These are phyloP conservation scores for Pseudocercospora fijiensis DNA, from an alignment of 2,329 filamentous ascomycete genomes.

Conservation along the genomic window DNA sequence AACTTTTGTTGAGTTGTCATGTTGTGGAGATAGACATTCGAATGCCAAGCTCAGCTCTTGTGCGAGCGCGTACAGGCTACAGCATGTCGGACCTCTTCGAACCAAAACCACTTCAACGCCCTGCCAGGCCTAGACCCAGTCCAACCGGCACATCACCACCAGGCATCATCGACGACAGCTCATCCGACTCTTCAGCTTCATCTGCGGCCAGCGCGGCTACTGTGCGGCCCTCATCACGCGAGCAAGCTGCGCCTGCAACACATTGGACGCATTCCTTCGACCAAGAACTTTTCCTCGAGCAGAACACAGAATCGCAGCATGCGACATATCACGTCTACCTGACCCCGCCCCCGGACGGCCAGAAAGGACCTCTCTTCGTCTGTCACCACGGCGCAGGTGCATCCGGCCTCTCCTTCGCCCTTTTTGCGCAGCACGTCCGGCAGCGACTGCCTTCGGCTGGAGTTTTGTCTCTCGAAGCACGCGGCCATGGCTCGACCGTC, in stretches of 20 bases:
- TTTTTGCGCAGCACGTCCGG: constrained; percentile 73
- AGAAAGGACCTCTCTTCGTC: constrained; percentile 78
- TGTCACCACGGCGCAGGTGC: constrained; percentile 94
- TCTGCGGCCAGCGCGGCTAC: constrained; percentile 78
- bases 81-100: constrained; percentile 34
- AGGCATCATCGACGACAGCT: constrained; percentile 16
- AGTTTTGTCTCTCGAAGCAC: constrained; percentile 79
- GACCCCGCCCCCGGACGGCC: constrained; percentile 64
- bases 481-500: constrained; percentile 78
- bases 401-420: constrained; percentile 86
- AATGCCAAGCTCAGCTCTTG: constrained; percentile 15
- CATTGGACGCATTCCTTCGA: constrained; percentile 91
- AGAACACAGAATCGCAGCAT: constrained; percentile 41
- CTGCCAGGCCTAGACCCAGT: constrained; percentile 24
- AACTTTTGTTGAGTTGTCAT: no score
- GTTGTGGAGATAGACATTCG: no score
- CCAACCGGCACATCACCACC: constrained; percentile 23
- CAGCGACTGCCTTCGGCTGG: constrained; percentile 76
- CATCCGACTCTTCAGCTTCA: constrained; percentile 71
- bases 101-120: constrained; percentile 3
- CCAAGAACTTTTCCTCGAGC: constrained; percentile 74
- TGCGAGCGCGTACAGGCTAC: constrained; percentile 7
- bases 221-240: constrained; percentile 36
- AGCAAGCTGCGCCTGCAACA: constrained; percentile 59
- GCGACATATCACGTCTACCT: constrained; percentile 83